Conservation (phyloP, 75 land plant genomes). For the Larix kaempferi region DNA sequence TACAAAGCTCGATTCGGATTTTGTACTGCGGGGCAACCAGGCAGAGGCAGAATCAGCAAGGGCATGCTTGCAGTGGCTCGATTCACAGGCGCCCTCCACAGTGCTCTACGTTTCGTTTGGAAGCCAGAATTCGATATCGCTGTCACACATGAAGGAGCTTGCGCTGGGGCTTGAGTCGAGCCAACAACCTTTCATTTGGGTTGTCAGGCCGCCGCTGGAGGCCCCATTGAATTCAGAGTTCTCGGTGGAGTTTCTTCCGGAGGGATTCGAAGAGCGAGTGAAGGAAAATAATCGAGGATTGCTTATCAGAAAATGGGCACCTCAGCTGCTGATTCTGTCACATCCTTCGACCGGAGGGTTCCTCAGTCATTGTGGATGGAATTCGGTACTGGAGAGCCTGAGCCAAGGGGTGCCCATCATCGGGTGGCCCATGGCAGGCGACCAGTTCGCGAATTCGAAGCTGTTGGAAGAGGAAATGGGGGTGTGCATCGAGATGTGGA, state of each 20-base stretch:
- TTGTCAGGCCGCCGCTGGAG: constrained; percentile 10
- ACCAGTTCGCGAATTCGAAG: constrained; percentile 15
- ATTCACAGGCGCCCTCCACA: constrained; percentile 18
- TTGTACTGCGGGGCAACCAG: too few species aligned
- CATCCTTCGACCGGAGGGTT: constrained; percentile 13
- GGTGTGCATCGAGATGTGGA: constrained; percentile 16
- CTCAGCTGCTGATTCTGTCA: constrained; percentile 11
- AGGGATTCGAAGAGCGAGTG: constrained; percentile 10
- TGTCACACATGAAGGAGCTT: constrained; percentile 25
- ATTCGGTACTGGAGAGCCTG: constrained; percentile 18
- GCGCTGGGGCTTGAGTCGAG: constrained; percentile 17
- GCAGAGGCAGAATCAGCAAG: background rate
- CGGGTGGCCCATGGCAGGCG: constrained; percentile 15
- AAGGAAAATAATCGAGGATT: constrained; percentile 3
- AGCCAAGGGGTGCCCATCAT: constrained; percentile 18
- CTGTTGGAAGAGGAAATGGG: constrained; percentile 21
- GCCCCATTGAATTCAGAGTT: too few species aligned
- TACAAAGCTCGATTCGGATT: too few species aligned
- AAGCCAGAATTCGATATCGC: constrained; percentile 13
- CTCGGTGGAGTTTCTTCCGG: constrained; percentile 14
- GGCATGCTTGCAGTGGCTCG: constrained; percentile 17
- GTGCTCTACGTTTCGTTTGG: constrained; percentile 50
- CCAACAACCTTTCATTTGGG: constrained; percentile 11
- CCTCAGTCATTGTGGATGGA: constrained; percentile 30
- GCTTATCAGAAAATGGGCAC: constrained; percentile 16